Evolutionary conservation across 2,329 filamentous ascomycete species (phyloP), one percentile per base, ranked within the genome.

Genomic region (Aulographum hederae): DNA sequence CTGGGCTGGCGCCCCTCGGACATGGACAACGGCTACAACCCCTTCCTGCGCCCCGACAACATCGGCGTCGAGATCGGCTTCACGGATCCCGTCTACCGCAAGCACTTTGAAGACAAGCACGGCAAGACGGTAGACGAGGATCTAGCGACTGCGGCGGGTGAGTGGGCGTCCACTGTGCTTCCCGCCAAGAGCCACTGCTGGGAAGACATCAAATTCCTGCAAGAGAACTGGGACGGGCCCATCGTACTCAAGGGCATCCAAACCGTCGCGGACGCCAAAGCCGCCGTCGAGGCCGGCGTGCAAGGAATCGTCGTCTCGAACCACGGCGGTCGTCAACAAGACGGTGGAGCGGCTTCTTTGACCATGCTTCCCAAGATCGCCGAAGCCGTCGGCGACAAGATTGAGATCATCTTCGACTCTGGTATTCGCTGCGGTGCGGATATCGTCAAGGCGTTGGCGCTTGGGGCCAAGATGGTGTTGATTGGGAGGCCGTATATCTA

Each of bases 291-390:
- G 32, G 44, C 61, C 10, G 73, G 71, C 0, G 65, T 68, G 3
- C 68, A 80, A 39, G 76, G 69, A 0, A 76, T 82, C 30, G 62
- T 81, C 2, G 57, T 81, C 2, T 69, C 63, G 11, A 82, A 82
- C 28, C 51, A 54, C 34, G 51, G 50, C 4, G 51, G 51, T 3
- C 37, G 51, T 23, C 51, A 54, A 34, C 40, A 52, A 2, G 45
- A 53, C 33, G 51, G 51, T 2, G 51, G 47, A 0, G 47, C 52
- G 19, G 39, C 41, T 1, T 47, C 43, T 17, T 37, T 54, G 1
- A 50, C 53, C 36, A 50, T 48, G 2, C 39, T 54, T 12, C 45
- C 47, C 12, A 47, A 52, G 32, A 54, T 54, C 30, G 46, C 43
- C 3, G 45, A 35, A 1, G 51, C 51, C 30, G 45, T 45, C 11